These are phyloP conservation scores for Agaricales sp. DNA, from an alignment of 1,284 basidiomycete genomes.

Conservation along the genomic window DNA sequence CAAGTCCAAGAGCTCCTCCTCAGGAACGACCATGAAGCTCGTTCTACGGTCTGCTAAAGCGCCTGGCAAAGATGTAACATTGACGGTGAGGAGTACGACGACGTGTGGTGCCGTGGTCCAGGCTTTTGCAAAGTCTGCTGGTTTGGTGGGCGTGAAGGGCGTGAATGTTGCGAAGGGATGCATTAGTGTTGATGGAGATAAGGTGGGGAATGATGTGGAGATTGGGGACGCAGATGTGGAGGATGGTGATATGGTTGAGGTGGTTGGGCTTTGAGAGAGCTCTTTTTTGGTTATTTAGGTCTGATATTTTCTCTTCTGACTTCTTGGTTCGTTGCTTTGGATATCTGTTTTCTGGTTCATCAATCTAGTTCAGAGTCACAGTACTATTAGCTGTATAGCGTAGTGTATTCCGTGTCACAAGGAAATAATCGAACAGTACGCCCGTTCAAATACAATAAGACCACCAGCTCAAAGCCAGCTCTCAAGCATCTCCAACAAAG, in stretches of 20 bases:
- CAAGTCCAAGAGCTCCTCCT: too few species aligned
- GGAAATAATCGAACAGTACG: too few species aligned
- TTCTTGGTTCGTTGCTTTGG: background rate
- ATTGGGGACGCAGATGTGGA: constrained; percentile 62
- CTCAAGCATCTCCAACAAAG: background rate
- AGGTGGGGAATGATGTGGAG: constrained; percentile 39
- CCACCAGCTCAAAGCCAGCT: background rate
- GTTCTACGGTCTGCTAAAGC: background rate
- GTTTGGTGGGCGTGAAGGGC: constrained; percentile 27
- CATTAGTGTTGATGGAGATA: constrained; percentile 60
- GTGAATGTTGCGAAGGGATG: constrained; percentile 29
- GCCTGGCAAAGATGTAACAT: constrained; percentile 38
- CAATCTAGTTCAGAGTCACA: too few species aligned
- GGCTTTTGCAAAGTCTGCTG: constrained; percentile 57
- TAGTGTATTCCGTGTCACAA: too few species aligned
- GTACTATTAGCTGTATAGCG: too few species aligned
- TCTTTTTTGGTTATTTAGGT: background rate
- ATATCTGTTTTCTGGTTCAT: background rate
- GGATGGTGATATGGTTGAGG: constrained; percentile 67
- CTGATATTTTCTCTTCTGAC: background rate
- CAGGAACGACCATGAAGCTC: too few species aligned
- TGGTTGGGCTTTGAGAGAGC: constrained; percentile 43
- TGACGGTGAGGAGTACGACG: constrained; percentile 63
- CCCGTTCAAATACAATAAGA: too few species aligned
- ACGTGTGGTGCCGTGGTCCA: constrained; percentile 64